Conservation (phyloP, 2,329 filamentous ascomycete genomes). For the Hirsutella minnesotensis region DNA sequence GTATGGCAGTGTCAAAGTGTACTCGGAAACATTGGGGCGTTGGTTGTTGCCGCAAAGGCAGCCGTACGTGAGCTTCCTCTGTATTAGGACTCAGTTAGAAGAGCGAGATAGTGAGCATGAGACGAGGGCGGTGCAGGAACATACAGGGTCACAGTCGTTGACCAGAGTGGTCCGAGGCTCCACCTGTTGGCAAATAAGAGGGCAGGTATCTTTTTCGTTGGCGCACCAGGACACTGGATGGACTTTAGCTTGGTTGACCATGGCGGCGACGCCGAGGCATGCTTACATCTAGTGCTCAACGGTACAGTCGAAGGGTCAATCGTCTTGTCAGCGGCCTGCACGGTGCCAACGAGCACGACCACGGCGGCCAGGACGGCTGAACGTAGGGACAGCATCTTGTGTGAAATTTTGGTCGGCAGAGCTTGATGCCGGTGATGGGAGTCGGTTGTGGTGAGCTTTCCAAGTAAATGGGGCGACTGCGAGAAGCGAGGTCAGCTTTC, state of each 20-base stretch:
- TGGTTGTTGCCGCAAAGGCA: slow-evolving; percentile 60
- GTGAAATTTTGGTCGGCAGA: slow-evolving; percentile 5
- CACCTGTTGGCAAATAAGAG: slow-evolving; percentile 57
- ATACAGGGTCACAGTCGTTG: slow-evolving; percentile 59
- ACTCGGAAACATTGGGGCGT: slow-evolving; percentile 63
- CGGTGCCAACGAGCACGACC: slow-evolving; percentile 36
- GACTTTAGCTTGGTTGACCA: slow-evolving; percentile 4
- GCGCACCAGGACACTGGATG: slow-evolving; percentile 50
- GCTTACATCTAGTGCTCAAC: slow-evolving; percentile 37
- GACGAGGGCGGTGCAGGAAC: slow-evolving; percentile 11
- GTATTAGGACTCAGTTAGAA: not conserved
- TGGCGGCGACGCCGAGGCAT: not conserved
- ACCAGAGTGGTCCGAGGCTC: slow-evolving; percentile 36
- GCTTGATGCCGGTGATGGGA: not conserved
- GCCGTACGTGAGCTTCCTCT: slow-evolving; percentile 52
- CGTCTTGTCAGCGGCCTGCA: slow-evolving; percentile 39
- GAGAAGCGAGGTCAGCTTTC: too few relatives aligned
- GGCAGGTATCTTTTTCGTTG: slow-evolving; percentile 52
- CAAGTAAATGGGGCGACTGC: not conserved
- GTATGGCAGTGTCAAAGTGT: slow-evolving; percentile 67
- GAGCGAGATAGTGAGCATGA: not conserved
- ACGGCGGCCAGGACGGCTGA: slow-evolving; percentile 41
- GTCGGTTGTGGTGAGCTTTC: not conserved
- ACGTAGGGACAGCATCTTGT: slow-evolving; percentile 43
- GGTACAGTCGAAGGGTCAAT: slow-evolving; percentile 53